Base-by-base conservation (phyloP, 139 green algal species). In the Gonium pectorale region DNA sequence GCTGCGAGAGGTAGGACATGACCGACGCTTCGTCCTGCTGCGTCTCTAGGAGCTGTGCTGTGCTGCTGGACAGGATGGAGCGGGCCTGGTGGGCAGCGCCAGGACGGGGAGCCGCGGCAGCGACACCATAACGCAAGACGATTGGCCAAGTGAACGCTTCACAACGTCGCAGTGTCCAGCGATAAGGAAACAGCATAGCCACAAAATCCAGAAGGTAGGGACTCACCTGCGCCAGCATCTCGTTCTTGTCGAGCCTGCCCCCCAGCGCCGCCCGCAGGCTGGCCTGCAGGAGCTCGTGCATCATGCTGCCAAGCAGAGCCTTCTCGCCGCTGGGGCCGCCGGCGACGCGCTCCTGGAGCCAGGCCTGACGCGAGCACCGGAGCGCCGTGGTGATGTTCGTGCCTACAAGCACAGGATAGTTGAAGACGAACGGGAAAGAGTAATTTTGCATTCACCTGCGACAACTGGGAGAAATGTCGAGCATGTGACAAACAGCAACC, bases 341-440 rank as follows among this genome's bases (percentile, higher is more conserved):
- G 27, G 41, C 87, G 79, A 88, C 85, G 7, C 89, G 87, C 88
- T 97, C 94, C n/a, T 92, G 83, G 72, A 97, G 87, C 83, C 95
- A 93, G 1, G 93, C 89, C 41, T 93, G 89, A 22, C 95, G 94
- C 1, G 74, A 27, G 83, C 95, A 97, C 27, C 82, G 73, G 41
- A 94, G 85, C 29, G 90, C 94, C 33, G 77, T 85, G 0, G 86
- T 90, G 59, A 98, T 88, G 43, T 81, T 86, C 1, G 94, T 97
- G 64, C 94, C 93, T 90, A 86, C 40, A 35, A 41, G 4, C 8
- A n/a, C n/a, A n/a, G n/a, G n/a, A n/a, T n/a, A n/a, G n/a, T n/a
- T n/a, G n/a, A n/a, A n/a, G n/a, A n/a, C n/a, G n/a, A n/a, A n/a
- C n/a, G n/a, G n/a, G n/a, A n/a, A n/a, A n/a, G n/a, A n/a, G n/a